These are phyloP conservation scores for Podospora australis DNA, from an alignment of 495 filamentous ascomycete genomes.

Conservation along the genomic window DNA sequence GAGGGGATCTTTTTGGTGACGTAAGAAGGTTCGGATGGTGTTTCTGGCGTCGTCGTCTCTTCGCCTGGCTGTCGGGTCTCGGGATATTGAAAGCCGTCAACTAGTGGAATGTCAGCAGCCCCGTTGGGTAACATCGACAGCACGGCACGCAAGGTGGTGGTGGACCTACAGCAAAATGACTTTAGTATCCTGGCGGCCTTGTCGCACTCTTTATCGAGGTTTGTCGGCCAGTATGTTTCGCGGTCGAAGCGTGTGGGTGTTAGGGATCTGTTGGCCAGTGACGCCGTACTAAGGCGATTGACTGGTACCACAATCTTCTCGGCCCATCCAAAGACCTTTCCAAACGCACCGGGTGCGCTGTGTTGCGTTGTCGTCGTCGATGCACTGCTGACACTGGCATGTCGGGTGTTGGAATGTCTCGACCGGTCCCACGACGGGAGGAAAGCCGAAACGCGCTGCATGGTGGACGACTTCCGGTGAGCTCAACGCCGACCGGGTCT, in stretches of 20 bases:
- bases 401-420: too few relatives aligned
- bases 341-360: conserved; percentile 26
- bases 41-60: conserved; percentile 24
- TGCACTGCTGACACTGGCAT: conserved; percentile 18
- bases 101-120: conserved; percentile 15
- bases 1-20: conserved; percentile 78
- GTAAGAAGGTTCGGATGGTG: conserved; percentile 27
- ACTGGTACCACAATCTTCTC: conserved; percentile 35
- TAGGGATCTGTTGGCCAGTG: conserved; percentile 48
- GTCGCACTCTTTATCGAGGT: conserved; percentile 75
- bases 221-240: conserved; percentile 76
- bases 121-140: background rate
- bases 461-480: conserved; percentile 22
- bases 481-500: conserved; percentile 7
- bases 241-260: conserved; percentile 42
- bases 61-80: conserved; percentile 18
- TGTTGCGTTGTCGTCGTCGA: conserved; percentile 13
- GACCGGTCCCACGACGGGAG: conserved; percentile 46
- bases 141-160: background rate
- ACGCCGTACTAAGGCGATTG: conserved; percentile 35
- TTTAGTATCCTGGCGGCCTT: conserved; percentile 79
- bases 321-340: conserved; percentile 42
- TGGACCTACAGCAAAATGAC: conserved; percentile 64
- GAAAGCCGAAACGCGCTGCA: conserved; percentile 46
- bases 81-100: conserved; percentile 41